Evolutionary conservation across 306 rosid species (phyloP).

Genomic region (Malus domestica): DNA sequence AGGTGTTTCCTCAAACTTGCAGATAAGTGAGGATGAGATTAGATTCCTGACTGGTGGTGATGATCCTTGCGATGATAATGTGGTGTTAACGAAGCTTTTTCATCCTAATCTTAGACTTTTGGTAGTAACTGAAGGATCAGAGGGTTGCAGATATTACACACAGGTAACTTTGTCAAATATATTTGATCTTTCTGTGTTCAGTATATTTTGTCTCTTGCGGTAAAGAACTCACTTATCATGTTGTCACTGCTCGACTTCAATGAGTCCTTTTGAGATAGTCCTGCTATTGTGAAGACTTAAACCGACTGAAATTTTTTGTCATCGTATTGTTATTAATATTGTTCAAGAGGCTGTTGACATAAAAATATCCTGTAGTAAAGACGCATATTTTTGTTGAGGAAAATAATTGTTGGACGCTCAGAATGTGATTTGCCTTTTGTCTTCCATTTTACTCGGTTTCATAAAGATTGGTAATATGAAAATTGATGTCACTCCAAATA

Average conservation of each 20-base stretch:
- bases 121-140: constrained; percentile 67
- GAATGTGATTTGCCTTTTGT: not conserved
- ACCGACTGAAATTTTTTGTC: not conserved
- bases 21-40: constrained; percentile 79
- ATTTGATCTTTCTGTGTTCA: not conserved
- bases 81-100: constrained; percentile 62
- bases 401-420: not conserved
- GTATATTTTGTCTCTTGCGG: not conserved
- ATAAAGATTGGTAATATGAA: not conserved
- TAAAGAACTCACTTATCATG: not conserved
- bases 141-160: constrained; percentile 77
- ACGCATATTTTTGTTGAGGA: constrained; percentile 13
- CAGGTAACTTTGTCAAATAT: constrained; percentile 31
- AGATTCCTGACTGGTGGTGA: constrained; percentile 66
- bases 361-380: constrained; percentile 15
- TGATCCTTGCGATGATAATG: constrained; percentile 61
- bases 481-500: constrained; percentile 7
- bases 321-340: not conserved
- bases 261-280: not conserved
- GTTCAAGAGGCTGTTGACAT: not conserved
- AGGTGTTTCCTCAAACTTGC: constrained; percentile 21
- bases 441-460: not conserved
- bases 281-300: not conserved
- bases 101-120: constrained; percentile 66
- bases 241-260: not conserved